Evolutionary conservation across 2,329 filamentous ascomycete genomes (phyloP).

Genomic region (Talaromyces sp.): DNA sequence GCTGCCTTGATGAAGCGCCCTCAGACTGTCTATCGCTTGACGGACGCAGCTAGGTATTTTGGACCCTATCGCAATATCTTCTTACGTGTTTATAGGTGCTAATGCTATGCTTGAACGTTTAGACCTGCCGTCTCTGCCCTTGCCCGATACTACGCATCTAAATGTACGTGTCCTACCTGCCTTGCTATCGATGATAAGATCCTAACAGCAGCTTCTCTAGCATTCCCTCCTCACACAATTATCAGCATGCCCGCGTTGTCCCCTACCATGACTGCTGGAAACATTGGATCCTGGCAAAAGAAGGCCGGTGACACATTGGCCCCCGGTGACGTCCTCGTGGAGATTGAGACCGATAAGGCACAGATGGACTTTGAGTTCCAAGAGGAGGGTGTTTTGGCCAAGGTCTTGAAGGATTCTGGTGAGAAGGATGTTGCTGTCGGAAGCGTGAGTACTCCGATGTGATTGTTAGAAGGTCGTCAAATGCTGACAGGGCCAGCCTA

Average conservation of each 20-base stretch:
- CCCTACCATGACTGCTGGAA: conserved; percentile 94
- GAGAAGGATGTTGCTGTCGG: conserved; percentile 93
- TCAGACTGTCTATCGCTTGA: conserved; percentile 43
- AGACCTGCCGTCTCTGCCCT: conserved; percentile 55
- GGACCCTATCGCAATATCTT: neutral
- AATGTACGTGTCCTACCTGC: conserved; percentile 50
- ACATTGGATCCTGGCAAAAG: conserved; percentile 98
- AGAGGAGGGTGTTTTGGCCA: conserved; percentile 92
- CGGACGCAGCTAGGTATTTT: conserved; percentile 41
- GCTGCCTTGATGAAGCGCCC: conserved; percentile 45
- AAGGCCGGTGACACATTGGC: conserved; percentile 82
- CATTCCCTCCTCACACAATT: conserved; percentile 89
- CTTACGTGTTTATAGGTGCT: neutral
- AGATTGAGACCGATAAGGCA: conserved; percentile 99
- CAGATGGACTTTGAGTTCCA: conserved; percentile 99
- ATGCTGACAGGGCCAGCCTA: conserved; percentile 62
- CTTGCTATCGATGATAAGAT: conserved; percentile 18
- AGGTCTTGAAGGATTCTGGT: conserved; percentile 87
- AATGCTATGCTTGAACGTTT: conserved; percentile 7
- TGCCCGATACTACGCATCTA: conserved; percentile 65
- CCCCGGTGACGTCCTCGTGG: conserved; percentile 91
- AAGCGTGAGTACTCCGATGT: conserved; percentile 65
- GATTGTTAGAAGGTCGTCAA: neutral
- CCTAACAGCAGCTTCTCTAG: conserved; percentile 49
- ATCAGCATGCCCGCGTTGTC: conserved; percentile 98